These are phyloP conservation scores for Aspergillus indologenus DNA, from an alignment of 495 filamentous ascomycete genomes.

Conservation along the genomic window DNA sequence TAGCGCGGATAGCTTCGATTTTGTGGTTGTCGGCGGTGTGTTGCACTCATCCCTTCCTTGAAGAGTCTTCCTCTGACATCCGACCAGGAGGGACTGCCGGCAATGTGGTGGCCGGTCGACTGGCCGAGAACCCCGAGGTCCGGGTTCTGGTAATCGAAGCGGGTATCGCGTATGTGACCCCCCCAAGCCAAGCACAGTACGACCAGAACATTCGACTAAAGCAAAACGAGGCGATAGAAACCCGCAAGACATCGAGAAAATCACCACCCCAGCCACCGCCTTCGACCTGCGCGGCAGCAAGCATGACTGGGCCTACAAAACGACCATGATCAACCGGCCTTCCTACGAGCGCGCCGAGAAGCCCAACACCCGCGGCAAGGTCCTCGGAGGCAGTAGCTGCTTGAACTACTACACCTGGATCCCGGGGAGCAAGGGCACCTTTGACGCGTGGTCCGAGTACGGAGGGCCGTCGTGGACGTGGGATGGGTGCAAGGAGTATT, in stretches of 20 bases:
- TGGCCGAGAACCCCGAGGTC: constrained; percentile 48
- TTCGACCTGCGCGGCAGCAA: constrained; percentile 29
- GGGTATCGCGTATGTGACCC: constrained; percentile 50
- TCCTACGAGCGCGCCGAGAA: constrained; percentile 57
- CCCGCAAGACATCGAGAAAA: constrained; percentile 26
- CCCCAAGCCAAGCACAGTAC: not conserved
- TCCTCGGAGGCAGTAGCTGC: constrained; percentile 43
- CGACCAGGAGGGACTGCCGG: constrained; percentile 45
- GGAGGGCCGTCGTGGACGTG: constrained; percentile 52
- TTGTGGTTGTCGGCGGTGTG: not conserved
- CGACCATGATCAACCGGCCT: constrained; percentile 49
- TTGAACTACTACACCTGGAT: constrained; percentile 53
- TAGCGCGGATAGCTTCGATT: not conserved
- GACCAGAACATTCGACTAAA: constrained; percentile 17
- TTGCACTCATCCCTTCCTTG: not conserved
- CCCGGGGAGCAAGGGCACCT: constrained; percentile 43
- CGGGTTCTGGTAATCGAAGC: constrained; percentile 55
- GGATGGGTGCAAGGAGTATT: constrained; percentile 39
- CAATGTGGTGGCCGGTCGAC: constrained; percentile 49
- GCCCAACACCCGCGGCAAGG: constrained; percentile 49
- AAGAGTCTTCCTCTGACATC: not conserved
- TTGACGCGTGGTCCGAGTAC: constrained; percentile 50
- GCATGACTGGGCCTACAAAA: constrained; percentile 55
- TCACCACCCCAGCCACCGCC: constrained; percentile 36
- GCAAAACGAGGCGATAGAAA: constrained; percentile 12